Base-by-base conservation (phyloP, 371 early-diverging fungal genomes). In the Dinochytrium kinnereticum region DNA sequence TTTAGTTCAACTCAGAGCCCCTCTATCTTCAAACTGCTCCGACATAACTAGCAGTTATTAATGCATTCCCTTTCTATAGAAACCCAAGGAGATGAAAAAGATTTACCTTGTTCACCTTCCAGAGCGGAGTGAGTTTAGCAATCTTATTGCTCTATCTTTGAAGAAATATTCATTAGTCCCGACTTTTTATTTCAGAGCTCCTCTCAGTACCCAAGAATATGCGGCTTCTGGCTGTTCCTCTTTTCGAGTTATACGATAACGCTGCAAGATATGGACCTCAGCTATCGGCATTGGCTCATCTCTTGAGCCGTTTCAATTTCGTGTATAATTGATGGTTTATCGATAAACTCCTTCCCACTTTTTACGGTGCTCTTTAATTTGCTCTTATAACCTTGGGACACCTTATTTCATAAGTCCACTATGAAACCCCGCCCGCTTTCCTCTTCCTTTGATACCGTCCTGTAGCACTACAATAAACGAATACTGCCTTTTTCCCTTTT, bases 181-280 rank as follows among this genome's bases (percentile, higher is more conserved):
- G 51, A 57, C 26, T 71, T 37, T 51, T 61, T 65, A 49, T 5
- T 19, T 19, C 74, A 93, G 92, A 89, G 73, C 80, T 89, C 2
- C 84, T 94, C n/a, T 89, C 87, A 1, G 91, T 94, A 2, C 94
- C 94, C 24, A 89, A 86, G 65, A 93, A 92, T 75, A 89, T 93
- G 90, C 90, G 91, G 70, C 80, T 93, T 7, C 80, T 92, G 2
- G 94, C 94, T 10, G 92, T 94, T 0, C 94, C 94, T 1, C 82
- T 94, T 26, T 91, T 93, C 78, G 94, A 94, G 75, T 79, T 94
- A 21, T 90, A 93, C 77, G 92, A 93, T 59, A 93, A 93, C 73
- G 83, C 90, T 1, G 81, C 84, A 10, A 78, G 91, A 17, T 94
- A 91, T 79, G 94, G 94, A 1, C 85, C 89, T 5, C 92, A 93